A percentile compares a stretch with the other conserved stretches of the same genome.
Evolutionary conservation across 2,329 filamentous ascomycete genomes (phyloP).

Genomic region (Nemania bipapillata): DNA sequence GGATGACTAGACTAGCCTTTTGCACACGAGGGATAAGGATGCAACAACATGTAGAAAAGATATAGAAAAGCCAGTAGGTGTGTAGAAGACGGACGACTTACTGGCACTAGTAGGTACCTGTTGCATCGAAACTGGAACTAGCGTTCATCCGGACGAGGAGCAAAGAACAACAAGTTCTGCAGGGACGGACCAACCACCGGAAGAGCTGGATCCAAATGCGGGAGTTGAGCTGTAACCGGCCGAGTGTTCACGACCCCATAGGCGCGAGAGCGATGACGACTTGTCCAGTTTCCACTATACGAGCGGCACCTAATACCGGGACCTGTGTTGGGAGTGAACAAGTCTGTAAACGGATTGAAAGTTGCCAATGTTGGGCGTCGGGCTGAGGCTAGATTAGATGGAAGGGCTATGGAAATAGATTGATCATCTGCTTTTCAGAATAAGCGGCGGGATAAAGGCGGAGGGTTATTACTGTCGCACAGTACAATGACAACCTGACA

Average conservation of each 20-base stretch:
- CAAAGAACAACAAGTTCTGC: constrained; percentile 40
- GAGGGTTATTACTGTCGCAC: constrained; percentile 19
- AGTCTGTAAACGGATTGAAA: constrained; percentile 17
- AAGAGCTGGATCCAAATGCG: constrained; percentile 46
- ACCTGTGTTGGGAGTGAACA: constrained; percentile 18
- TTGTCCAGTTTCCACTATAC: constrained; percentile 23
- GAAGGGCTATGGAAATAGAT: constrained; percentile 5
- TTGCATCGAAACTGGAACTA: constrained; percentile 18
- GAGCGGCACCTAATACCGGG: constrained; percentile 26
- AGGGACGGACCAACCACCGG: constrained; percentile 48
- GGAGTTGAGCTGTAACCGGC: constrained; percentile 45
- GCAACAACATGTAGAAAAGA: neutral
- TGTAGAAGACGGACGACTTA: constrained; percentile 24
- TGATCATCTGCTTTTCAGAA: constrained; percentile 16
- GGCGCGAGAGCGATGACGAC: constrained; percentile 31
- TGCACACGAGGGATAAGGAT: constrained; percentile 15
- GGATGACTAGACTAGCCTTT: constrained; percentile 33
- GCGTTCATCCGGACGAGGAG: constrained; percentile 47
- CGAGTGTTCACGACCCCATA: constrained; percentile 39
- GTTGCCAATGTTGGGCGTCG: constrained; percentile 15
- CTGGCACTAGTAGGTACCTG: constrained; percentile 34
- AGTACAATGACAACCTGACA: neutral
- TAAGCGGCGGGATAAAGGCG: constrained; percentile 6
- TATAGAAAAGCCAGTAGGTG: constrained; percentile 3
- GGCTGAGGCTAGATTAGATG: constrained; percentile 2